These are phyloP conservation scores for Geoglossum cookeanum DNA, from an alignment of 2,329 filamentous ascomycete species.

Conservation along the genomic window DNA sequence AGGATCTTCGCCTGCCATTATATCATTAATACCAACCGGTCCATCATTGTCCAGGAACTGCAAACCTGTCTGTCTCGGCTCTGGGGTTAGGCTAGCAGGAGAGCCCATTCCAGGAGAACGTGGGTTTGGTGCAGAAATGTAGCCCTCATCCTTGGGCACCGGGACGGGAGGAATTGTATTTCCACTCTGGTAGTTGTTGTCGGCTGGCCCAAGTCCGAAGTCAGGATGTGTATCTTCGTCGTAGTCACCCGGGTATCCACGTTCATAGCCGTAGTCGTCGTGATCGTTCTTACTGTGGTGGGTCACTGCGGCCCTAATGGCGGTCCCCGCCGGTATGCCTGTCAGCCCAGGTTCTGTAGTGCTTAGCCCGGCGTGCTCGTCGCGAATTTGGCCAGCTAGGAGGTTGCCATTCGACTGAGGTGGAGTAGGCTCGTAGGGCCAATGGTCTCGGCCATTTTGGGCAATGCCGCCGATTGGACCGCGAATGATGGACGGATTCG, in stretches of 20 bases:
- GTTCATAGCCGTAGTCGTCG: slow-evolving; percentile 20
- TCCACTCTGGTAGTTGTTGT: slow-evolving; percentile 23
- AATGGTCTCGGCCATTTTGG: slow-evolving; percentile 30
- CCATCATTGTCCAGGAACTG: slow-evolving; percentile 35
- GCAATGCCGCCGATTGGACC: slow-evolving; percentile 44
- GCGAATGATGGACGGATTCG: slow-evolving; percentile 69
- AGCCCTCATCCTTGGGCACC: slow-evolving; percentile 62
- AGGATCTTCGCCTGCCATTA: slow-evolving; percentile 36
- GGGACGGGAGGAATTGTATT: slow-evolving; percentile 9
- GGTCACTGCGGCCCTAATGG: slow-evolving; percentile 32
- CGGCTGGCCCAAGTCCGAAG: slow-evolving; percentile 34
- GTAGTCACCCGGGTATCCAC: slow-evolving; percentile 25
- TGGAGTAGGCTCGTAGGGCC: slow-evolving; percentile 37
- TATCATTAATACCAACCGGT: slow-evolving; percentile 30
- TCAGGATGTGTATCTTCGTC: slow-evolving; percentile 16
- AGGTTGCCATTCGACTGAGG: slow-evolving; percentile 19
- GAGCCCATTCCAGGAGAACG: slow-evolving; percentile 22
- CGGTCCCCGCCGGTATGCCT: slow-evolving; percentile 34
- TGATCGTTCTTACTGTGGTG: slow-evolving; percentile 41
- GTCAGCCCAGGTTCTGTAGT: slow-evolving; percentile 20
- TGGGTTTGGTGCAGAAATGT: slow-evolving; percentile 57
- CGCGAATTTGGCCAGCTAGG: slow-evolving; percentile 14
- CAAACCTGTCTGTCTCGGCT: slow-evolving; percentile 26
- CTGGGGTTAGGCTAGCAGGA: slow-evolving; percentile 25
- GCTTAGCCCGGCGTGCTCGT: slow-evolving; percentile 24